These are phyloP conservation scores for Elongisporangium undulatum DNA, from an alignment of 352 stramenopile genomes.

Conservation along the genomic window DNA sequence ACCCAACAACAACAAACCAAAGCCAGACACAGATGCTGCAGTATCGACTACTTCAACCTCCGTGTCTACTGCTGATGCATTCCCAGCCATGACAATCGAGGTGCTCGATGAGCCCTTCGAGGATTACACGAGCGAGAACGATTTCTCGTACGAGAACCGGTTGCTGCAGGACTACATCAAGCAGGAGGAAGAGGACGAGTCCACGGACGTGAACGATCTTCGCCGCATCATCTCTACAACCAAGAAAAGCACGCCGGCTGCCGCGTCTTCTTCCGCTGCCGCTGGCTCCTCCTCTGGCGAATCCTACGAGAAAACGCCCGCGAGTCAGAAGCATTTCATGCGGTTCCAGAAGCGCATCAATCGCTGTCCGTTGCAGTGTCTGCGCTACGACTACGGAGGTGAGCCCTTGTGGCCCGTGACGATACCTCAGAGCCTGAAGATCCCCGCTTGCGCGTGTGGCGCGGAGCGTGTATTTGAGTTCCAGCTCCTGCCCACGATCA, in stretches of 20 bases:
- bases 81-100: slow-evolving; percentile 59
- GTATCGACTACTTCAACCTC: slow-evolving; percentile 2
- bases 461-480: slow-evolving; percentile 73
- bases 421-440: slow-evolving; percentile 34
- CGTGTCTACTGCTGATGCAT: slow-evolving; percentile 19
- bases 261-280: slow-evolving; percentile 7
- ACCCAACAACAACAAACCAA: slow-evolving; percentile 3
- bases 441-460: slow-evolving; percentile 57
- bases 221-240: slow-evolving; percentile 47
- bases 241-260: slow-evolving; percentile 35
- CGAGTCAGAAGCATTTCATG: slow-evolving; percentile 68
- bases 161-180: slow-evolving; percentile 79
- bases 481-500: slow-evolving; percentile 79
- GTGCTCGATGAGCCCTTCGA: slow-evolving; percentile 78
- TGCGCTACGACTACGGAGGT: slow-evolving; percentile 85
- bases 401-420: slow-evolving; percentile 74
- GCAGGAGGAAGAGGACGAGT: slow-evolving; percentile 77
- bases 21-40: slow-evolving; percentile 2
- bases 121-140: slow-evolving; percentile 51
- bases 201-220: slow-evolving; percentile 50
- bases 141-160: slow-evolving; percentile 69
- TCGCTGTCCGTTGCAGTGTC: slow-evolving; percentile 67
- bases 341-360: slow-evolving; percentile 86
- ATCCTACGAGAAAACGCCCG: slow-evolving; percentile 79
- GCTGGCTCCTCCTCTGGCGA: slow-evolving; percentile 39